Base-by-base conservation (phyloP, 140 eudicot genomes). In the Ambrosia hybrid region DNA sequence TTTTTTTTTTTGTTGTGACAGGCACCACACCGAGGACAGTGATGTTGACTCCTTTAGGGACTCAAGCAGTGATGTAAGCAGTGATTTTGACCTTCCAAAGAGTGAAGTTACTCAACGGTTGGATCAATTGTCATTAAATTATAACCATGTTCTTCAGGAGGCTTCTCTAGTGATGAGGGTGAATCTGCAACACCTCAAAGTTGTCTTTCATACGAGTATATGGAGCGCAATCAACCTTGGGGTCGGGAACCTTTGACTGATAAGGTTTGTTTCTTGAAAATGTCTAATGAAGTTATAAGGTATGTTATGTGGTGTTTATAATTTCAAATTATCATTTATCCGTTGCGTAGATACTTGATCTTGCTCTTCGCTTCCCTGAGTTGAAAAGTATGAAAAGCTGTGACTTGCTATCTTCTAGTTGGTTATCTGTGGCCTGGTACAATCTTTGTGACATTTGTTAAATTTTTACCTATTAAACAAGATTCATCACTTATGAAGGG, bases 351-450 rank as follows among this genome's bases (percentile, higher is more conserved):
- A 81, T 81, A 71, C 81, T 81, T 72, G 85, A 81, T 76, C 85
- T 81, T 76, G 82, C 85, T 6, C 57, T 75, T 11, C 15, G 78
- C 71, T 81, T 81, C 72, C 85, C 85, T 51, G 79, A 76, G 52
- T 58, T 81, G 64, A 76, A 67, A 65, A 71, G 60, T 26, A 16
- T 43, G 6, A 81, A 61, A 76, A 81, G 85, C 52, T 76, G 82
- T 49, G 85, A 81, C 37, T 76, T 81, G 78, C 72, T 81, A 14
- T 33, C 81, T 66, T 71, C 79, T 13, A 93, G 98, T 79, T 93
- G 98, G 98, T 74, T 93, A 60, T 90, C 96, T 56, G 96, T 93
- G 71, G 98, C 98, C 51, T 92, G 98, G 98, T 92, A 92, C 37
- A 68, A 39, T 56, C 10, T 1, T 59, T 15, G 16, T 75, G 21